Evolutionary conservation across 1,284 basidiomycete genomes (phyloP).

Genomic region (Puccinia polysora): DNA sequence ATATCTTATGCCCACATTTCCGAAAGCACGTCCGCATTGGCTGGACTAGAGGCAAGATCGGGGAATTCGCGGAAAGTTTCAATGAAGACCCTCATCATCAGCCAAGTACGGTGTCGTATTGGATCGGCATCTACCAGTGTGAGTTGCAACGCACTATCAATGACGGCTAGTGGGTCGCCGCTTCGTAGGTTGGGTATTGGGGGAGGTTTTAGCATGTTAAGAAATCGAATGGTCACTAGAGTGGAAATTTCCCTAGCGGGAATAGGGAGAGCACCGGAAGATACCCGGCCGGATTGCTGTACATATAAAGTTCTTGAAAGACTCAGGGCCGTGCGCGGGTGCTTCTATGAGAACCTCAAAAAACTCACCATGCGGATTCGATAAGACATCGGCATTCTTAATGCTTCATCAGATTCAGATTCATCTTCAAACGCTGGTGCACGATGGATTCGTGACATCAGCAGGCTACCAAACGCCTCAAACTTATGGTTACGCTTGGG

Average conservation of each 20-base stretch:
- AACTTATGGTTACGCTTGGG: conserved; percentile 34
- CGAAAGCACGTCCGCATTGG: conserved; percentile 10
- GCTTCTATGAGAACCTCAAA: not conserved
- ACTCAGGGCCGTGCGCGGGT: not conserved
- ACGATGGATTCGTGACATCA: conserved; percentile 11
- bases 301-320: not conserved
- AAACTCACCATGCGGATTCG: conserved; percentile 22
- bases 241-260: conserved; percentile 30
- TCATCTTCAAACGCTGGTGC: conserved; percentile 7
- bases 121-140: conserved; percentile 6
- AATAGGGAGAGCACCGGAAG: not conserved
- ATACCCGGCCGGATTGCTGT: conserved; percentile 18
- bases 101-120: conserved; percentile 25
- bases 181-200: conserved; percentile 17
- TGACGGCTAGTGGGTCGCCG: conserved; percentile 16
- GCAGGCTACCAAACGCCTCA: conserved; percentile 41
- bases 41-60: not conserved
- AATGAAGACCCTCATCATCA: conserved; percentile 18
- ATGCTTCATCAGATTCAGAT: conserved; percentile 41
- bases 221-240: conserved; percentile 5
- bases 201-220: conserved; percentile 16
- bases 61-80: conserved; percentile 3
- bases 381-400: conserved; percentile 34
- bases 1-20: conserved; percentile 5
- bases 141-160: conserved; percentile 13